A percentile compares a stretch with the other conserved stretches of the same genome.
phyloP scores from a whole-genome alignment of 495 filamentous ascomycete species.

The Aspergillus haitiensis region DNA sequence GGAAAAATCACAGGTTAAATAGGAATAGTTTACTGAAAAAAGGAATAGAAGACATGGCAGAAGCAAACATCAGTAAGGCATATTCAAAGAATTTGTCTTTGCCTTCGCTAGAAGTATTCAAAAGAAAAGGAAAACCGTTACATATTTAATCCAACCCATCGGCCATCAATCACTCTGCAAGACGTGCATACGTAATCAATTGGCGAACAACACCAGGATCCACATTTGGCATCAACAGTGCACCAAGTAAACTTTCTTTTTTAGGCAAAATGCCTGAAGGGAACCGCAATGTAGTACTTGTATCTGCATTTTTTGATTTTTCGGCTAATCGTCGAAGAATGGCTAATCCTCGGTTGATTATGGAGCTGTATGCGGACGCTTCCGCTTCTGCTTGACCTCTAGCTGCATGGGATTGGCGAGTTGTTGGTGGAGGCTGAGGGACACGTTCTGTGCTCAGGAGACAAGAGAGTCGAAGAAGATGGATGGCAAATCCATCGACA shows the following conservation, averaged over 20 bases:
- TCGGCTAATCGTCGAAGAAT: constrained; percentile 69
- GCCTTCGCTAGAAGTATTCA: constrained; percentile 26
- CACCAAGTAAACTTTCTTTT: constrained; percentile 68
- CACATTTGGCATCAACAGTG: constrained; percentile 62
- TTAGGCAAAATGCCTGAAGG: constrained; percentile 67
- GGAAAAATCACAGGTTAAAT: constrained; percentile 21
- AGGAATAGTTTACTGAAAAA: constrained; percentile 27
- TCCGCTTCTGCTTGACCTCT: constrained; percentile 45
- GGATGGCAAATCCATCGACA: constrained; percentile 80
- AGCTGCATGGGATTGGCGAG: constrained; percentile 34
- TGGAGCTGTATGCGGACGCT: constrained; percentile 50
- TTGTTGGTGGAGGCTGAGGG: constrained; percentile 33
- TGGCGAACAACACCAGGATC: constrained; percentile 66
- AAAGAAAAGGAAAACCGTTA: constrained; percentile 23
- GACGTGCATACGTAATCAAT: constrained; percentile 67
- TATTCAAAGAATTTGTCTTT: constrained; percentile 22
- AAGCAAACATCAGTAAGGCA: constrained; percentile 30
- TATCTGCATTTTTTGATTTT: constrained; percentile 65
- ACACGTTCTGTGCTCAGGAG: constrained; percentile 62
- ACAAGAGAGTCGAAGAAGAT: constrained; percentile 70
- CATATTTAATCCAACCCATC: constrained; percentile 22
- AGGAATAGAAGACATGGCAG: constrained; percentile 32
- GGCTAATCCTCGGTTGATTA: constrained; percentile 68
- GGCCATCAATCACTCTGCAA: constrained; percentile 45
- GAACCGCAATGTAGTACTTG: constrained; percentile 42